Evolutionary conservation across 108 stramenopile species (phyloP), one percentile per base, ranked within the genome.

Genomic region (Conticribra weissflogii): DNA sequence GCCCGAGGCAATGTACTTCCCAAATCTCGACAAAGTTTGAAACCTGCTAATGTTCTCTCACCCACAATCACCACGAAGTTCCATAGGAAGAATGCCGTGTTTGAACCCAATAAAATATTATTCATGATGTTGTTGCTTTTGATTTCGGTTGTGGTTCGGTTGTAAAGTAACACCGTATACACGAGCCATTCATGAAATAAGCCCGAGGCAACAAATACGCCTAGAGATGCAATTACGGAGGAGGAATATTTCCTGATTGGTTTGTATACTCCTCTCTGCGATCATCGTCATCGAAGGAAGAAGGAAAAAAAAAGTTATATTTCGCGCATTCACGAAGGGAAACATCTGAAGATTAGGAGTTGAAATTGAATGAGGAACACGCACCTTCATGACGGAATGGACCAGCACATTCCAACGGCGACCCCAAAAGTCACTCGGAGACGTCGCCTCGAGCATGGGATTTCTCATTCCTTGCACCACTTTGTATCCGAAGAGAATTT

Each of bases 141-240:
- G n/a, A n/a, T n/a, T n/a, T n/a, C n/a, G n/a, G n/a, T n/a, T n/a
- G n/a, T n/a, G n/a, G n/a, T n/a, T n/a, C 46, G 48, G 16, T 68
- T 68, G 56, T 76, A 88, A 21, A 58, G 64, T 45, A 60, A 66
- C 5, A 73, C 63, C 29, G 44, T 53, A 30, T 61, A 68, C 1
- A 85, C 59, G 7, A 90, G 16, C 81, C 83, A 90, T 53, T 92
- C 91, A 68, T 92, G 91, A 72, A 92, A 88, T 2, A 81, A 24
- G 2, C 91, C 91, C 21, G 81, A 83, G 14, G 86, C 85, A 16
- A 89, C 18, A 63, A 92, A 92, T 1, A 87, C 76, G 16, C 74
- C 53, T 24, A 83, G n/a, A 3, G 82, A 72, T 3, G 88, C 88
- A 7, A 66, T 3, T 14, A 41, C 21, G 4, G 36, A 22, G 9